Percentiles rank a stretch among this genome's conserved stretches.
These are phyloP conservation scores for Cymbidium sinense DNA, from an alignment of 106 monocot genomes.

Conservation along the genomic window DNA sequence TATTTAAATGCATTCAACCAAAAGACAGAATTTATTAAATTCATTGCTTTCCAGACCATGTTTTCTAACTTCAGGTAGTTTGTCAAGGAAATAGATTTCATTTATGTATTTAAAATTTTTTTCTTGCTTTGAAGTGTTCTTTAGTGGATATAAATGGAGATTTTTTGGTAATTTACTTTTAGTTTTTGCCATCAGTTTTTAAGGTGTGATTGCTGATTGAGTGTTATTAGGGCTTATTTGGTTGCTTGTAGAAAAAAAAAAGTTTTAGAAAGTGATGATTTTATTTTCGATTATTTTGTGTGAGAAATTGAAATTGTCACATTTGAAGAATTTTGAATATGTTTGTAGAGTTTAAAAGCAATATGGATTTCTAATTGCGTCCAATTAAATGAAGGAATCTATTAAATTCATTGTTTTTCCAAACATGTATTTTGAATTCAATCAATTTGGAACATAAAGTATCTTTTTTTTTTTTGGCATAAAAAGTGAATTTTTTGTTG, in stretches of 20 bases:
- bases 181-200: not conserved
- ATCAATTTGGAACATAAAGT: not conserved
- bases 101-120: not conserved
- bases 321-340: not conserved
- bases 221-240: not conserved
- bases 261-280: not conserved
- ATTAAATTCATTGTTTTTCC: not conserved
- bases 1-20: not conserved
- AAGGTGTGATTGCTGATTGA: not conserved
- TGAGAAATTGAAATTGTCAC: not conserved
- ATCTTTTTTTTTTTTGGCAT: not conserved
- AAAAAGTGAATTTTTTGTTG: not conserved
- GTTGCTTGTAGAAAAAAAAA: not conserved
- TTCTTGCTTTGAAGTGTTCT: not conserved
- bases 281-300: not conserved
- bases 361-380: not conserved
- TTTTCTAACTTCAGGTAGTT: not conserved
- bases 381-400: not conserved
- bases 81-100: not conserved
- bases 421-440: not conserved
- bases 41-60: not conserved
- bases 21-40: not conserved
- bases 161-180: not conserved
- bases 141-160: not conserved
- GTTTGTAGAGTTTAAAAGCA: not conserved